Conservation (phyloP, 2,329 filamentous ascomycete species). For the Penicillium glabrum region DNA sequence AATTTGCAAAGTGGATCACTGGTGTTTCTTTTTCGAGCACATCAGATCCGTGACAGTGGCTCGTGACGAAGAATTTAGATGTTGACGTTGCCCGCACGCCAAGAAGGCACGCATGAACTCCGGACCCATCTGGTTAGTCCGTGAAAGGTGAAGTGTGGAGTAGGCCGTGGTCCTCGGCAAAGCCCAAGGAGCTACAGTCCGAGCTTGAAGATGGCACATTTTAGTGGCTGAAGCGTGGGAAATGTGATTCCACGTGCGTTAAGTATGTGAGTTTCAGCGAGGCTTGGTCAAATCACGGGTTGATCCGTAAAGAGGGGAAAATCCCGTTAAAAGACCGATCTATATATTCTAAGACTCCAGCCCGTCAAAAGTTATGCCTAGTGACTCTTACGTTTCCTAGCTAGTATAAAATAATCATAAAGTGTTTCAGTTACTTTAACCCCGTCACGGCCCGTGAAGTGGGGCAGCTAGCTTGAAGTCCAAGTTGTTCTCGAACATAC, state of each 20-base stretch:
- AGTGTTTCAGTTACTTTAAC: not conserved
- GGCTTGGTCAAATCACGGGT: not conserved
- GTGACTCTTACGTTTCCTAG: not conserved
- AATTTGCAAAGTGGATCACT: not conserved
- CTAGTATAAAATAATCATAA: not conserved
- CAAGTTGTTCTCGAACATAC: not conserved
- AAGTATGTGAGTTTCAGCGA: not conserved
- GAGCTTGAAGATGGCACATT: not conserved
- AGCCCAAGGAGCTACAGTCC: not conserved
- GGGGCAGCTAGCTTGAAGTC: not conserved
- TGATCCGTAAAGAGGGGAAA: not conserved
- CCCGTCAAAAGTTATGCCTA: not conserved
- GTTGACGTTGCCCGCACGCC: not conserved
- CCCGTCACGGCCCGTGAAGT: not conserved
- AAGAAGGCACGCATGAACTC: not conserved
- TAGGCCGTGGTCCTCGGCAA: not conserved
- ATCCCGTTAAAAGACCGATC: not conserved
- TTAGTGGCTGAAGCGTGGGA: not conserved
- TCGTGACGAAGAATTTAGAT: not conserved
- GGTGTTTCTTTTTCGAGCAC: not conserved
- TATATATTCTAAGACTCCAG: not conserved
- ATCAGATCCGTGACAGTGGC: not conserved
- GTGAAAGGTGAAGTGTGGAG: conserved; percentile 3
- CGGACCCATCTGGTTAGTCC: not conserved
- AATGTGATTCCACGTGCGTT: not conserved